A percentile compares a stretch with the other conserved stretches of the same genome.
Evolutionary conservation across 164 flowering plant genomes (phyloP).

Genomic region (Umbellularia californica): DNA sequence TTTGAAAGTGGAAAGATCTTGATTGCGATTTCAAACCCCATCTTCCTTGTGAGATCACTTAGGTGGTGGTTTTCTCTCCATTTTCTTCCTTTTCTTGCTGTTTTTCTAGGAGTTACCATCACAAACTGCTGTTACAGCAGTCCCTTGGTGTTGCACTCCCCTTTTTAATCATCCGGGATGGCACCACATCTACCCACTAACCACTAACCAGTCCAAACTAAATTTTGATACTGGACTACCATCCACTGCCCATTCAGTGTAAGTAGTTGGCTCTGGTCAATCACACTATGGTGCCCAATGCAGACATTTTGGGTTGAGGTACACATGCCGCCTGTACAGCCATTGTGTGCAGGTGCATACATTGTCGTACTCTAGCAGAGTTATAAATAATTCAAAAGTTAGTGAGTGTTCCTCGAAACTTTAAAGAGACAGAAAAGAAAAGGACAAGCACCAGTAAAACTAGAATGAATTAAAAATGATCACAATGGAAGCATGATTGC

Average conservation of each 20-base stretch:
- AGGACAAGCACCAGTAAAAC: no score
- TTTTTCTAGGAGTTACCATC: no score
- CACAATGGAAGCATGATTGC: background rate
- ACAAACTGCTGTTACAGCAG: no score
- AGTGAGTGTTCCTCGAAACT: background rate
- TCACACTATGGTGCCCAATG: background rate
- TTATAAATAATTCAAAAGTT: no score
- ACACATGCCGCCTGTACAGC: background rate
- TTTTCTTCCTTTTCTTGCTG: no score
- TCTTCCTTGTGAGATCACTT: background rate
- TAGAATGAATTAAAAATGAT: no score
- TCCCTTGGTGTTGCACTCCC: background rate
- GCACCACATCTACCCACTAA: no score
- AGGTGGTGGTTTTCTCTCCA: background rate
- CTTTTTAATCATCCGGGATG: background rate
- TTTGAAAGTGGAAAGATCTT: no score
- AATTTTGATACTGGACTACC: background rate
- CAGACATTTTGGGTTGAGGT: background rate
- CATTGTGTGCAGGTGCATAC: background rate
- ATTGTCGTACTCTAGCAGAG: background rate
- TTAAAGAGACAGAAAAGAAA: no score
- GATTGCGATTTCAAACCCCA: no score
- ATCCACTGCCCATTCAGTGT: background rate
- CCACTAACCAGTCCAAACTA: no score
- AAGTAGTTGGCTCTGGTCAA: background rate